Conservation (phyloP, 192 early-diverging fungal genomes). For the Coemansia sp. region DNA sequence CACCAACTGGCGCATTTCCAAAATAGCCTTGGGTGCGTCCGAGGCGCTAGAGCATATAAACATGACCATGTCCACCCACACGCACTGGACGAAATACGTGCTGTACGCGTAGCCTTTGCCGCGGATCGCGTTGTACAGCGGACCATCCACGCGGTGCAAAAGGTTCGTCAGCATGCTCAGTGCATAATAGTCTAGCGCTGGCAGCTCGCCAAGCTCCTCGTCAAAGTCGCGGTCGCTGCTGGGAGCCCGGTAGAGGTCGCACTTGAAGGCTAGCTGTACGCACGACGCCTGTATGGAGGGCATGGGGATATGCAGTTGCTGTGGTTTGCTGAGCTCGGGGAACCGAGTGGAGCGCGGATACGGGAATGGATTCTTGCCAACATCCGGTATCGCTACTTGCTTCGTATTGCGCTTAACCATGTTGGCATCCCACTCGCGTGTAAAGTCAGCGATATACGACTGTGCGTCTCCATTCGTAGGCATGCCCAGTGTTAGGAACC, state of each 20-base stretch:
- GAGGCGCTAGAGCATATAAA: slow-evolving; percentile 30
- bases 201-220: slow-evolving; percentile 43
- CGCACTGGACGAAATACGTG: slow-evolving; percentile 57
- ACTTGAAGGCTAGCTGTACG: slow-evolving; percentile 46
- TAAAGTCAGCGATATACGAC: slow-evolving; percentile 20
- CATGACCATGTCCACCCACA: slow-evolving; percentile 63
- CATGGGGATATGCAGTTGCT: slow-evolving; percentile 53
- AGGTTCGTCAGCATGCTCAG: slow-evolving; percentile 69
- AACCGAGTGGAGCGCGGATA: slow-evolving; percentile 45
- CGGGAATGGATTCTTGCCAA: slow-evolving; percentile 39
- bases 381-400: background rate
- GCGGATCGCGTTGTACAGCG: slow-evolving; percentile 74
- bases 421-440: slow-evolving; percentile 31
- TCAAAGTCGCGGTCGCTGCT: slow-evolving; percentile 22
- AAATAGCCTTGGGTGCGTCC: slow-evolving; percentile 33
- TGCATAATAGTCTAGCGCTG: slow-evolving; percentile 57
- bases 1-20: slow-evolving; percentile 25
- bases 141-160: slow-evolving; percentile 73
- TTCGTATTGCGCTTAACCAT: background rate
- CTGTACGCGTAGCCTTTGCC: slow-evolving; percentile 80
- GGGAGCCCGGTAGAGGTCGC: slow-evolving; percentile 35
- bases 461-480: slow-evolving; percentile 15
- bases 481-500: slow-evolving; percentile 27
- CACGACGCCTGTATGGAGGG: slow-evolving; percentile 56
- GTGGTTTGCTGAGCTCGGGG: slow-evolving; percentile 43